Percentiles rank a stretch among this genome's conserved stretches.
phyloP scores from a whole-genome alignment of 495 filamentous ascomycete genomes.

The Xylaria longipes region DNA sequence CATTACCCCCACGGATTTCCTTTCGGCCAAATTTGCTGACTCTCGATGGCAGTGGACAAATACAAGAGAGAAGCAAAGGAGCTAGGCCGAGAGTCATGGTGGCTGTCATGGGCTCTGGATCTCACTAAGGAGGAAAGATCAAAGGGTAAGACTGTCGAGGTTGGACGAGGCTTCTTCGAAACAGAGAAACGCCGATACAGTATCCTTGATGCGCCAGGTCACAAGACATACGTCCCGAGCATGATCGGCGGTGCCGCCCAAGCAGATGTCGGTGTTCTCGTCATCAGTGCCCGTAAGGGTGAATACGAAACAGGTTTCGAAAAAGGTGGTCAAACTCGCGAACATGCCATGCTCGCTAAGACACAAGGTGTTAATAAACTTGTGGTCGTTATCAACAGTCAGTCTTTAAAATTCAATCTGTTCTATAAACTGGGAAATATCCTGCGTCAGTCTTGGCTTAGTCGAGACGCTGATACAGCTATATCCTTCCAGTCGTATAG shows the following conservation, averaged over 20 bases:
- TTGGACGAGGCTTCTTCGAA: slow-evolving; percentile 96
- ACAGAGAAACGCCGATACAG: slow-evolving; percentile 87
- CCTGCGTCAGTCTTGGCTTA: background rate
- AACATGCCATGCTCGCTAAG: slow-evolving; percentile 95
- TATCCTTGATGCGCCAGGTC: slow-evolving; percentile 94
- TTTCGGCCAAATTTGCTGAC: background rate
- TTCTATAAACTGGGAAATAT: background rate
- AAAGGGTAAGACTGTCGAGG: slow-evolving; percentile 98
- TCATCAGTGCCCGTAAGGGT: slow-evolving; percentile 96
- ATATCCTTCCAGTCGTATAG: background rate
- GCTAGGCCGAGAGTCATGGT: slow-evolving; percentile 95
- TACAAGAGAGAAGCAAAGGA: slow-evolving; percentile 97
- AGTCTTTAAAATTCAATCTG: background rate
- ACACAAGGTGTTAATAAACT: slow-evolving; percentile 98
- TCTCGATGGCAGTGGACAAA: slow-evolving; percentile 73
- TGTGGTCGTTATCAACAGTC: slow-evolving; percentile 86
- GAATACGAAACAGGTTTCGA: slow-evolving; percentile 99
- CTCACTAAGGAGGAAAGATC: slow-evolving; percentile 92
- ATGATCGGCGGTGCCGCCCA: slow-evolving; percentile 98
- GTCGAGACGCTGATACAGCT: background rate
- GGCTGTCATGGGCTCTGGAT: slow-evolving; percentile 96
- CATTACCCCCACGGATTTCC: background rate
- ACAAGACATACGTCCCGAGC: slow-evolving; percentile 94
- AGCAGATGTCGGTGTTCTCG: slow-evolving; percentile 92
- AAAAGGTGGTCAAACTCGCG: slow-evolving; percentile 95